Evolutionary conservation across 2,329 filamentous ascomycete species (phyloP), one percentile per base, ranked within the genome.

Genomic region (Teratosphaeria pseudoeucalypti): DNA sequence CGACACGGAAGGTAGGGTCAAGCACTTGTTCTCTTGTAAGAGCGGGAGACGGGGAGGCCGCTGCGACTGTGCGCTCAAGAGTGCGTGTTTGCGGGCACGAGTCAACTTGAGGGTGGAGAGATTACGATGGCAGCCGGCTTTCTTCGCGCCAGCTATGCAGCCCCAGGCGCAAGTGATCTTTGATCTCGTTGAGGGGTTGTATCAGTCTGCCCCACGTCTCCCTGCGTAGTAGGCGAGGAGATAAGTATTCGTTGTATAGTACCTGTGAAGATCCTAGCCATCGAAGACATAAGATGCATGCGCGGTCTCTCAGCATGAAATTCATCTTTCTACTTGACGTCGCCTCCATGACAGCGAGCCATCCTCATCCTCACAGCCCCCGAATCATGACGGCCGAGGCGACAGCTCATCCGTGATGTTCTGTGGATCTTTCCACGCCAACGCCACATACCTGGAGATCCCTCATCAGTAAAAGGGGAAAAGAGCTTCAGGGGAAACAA

Each of bases 401-500:
- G 78, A 78, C 49, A 85, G 71, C 66, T 85, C 79, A 56, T 84
- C 81, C 0, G 79, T 78, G 54, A 84, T 84, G 61, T 86, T 86
- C 60, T 82, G 79, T 1, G 80, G 78, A 60, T 86, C 83, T 65
- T 83, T 85, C 79, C 81, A 85, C 2, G 84, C 84, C 23, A 80
- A 64, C 4, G 81, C 78, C 19, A 86, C 76, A 64, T 82, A 85
- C 64, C 79, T 81, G 52, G 55, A 32, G 29, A 32, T 37, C 14
- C 5, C 34, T 29, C 23, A 32, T 54, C 6, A 54, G 53, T n/a
- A 26, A 49, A 6, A 23, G 9, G 6, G n/a, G 6, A 6, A 39
- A 16, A 4, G 16, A 6, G 16, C 16, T 49, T 23, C 37, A n/a
- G 37, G 11, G 16, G 29, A 37, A 6, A 23, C 11, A 32, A 19